phyloP scores from a whole-genome alignment of 805 yeast species.

The Wickerhamomyces queroliae region DNA sequence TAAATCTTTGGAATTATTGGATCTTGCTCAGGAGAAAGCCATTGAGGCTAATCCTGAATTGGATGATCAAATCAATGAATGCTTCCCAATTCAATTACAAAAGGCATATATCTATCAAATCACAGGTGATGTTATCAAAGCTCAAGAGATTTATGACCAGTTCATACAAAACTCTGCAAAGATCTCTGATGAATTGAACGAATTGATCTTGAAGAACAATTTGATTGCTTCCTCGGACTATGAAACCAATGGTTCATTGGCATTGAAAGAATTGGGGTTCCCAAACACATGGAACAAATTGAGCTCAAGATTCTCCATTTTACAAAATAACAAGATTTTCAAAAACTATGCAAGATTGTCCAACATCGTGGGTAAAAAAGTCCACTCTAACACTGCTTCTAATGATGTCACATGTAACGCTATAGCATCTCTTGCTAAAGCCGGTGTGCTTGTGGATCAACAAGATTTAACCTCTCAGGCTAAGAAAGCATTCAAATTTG shows the following conservation, averaged over 20 bases:
- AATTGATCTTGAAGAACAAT: conserved; percentile 27
- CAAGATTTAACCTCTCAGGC: conserved; percentile 20
- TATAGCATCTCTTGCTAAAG: conserved; percentile 8
- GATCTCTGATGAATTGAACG: conserved; percentile 22
- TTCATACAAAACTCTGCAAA: conserved; percentile 22
- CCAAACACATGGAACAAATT: conserved; percentile 17
- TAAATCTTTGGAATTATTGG: conserved; percentile 36
- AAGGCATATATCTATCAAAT: conserved; percentile 49
- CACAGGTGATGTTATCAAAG: conserved; percentile 28
- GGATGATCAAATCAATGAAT: conserved; percentile 42
- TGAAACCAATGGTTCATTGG: conserved; percentile 13
- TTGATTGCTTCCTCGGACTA: conserved; percentile 15
- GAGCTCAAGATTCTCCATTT: conserved; percentile 16
- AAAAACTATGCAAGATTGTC: conserved; percentile 19
- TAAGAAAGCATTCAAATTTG: conserved; percentile 28
- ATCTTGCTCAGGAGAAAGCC: conserved; percentile 37
- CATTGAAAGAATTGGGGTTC: conserved; percentile 27
- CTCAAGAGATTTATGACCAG: conserved; percentile 30
- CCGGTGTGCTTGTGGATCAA: conserved; percentile 11
- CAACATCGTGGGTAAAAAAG: conserved; percentile 11
- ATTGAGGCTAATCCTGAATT: conserved; percentile 31
- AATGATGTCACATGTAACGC: conserved; percentile 12
- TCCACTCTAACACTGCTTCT: conserved; percentile 3
- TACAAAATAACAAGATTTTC: conserved; percentile 13
- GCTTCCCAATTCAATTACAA: conserved; percentile 59